Evolutionary conservation across 768 basidiomycete genomes (phyloP), one percentile per base, ranked within the genome.

Genomic region (Guyanaporus albipodus): DNA sequence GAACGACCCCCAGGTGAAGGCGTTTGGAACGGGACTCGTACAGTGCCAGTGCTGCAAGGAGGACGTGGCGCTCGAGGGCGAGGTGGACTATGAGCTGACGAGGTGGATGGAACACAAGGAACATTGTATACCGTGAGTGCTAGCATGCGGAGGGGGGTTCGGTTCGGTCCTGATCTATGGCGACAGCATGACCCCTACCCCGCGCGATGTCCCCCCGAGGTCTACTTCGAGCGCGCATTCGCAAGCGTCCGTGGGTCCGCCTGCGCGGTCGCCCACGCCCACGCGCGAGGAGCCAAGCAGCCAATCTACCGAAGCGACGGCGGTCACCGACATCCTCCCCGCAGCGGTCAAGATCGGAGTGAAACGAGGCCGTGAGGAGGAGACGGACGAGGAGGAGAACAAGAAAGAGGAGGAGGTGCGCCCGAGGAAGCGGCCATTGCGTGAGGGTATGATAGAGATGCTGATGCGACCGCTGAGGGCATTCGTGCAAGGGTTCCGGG

Each of bases 401-500:
- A 61, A 45, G 5, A 63, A 67, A 21, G 60, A 49, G 6, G 69
- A 67, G 31, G 74, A 74, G n/a, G 67, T 58, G 18, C 73, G 74
- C 31, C 74, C 74, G 18, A 43, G 66, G 22, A 77, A 73, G 44
- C 80, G 83, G n/a, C 69, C 74, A 12, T 74, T 83, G 28, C n/a
- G n/a, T n/a, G 60, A 67, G 48, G 68, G 69, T 35, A 52, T 73
- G 27, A 58, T 80, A 43, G 77, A 77, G 27, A 84, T 80, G 83
- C 71, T 85, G 56, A 65, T 78, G 62, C 67, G 77, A 32, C 83
- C 84, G 6, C 70, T 85, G 64, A 74, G 76, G 58, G 77, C 79
- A 6, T 85, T 87, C 60, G 70, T 81, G 44, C 75, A 77, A 52
- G 84, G 83, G 17, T 85, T 87, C 67, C 77, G 76, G 54, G 82